Evolutionary conservation across 805 yeast genomes (phyloP).

Genomic region (Metschnikowia matae): DNA sequence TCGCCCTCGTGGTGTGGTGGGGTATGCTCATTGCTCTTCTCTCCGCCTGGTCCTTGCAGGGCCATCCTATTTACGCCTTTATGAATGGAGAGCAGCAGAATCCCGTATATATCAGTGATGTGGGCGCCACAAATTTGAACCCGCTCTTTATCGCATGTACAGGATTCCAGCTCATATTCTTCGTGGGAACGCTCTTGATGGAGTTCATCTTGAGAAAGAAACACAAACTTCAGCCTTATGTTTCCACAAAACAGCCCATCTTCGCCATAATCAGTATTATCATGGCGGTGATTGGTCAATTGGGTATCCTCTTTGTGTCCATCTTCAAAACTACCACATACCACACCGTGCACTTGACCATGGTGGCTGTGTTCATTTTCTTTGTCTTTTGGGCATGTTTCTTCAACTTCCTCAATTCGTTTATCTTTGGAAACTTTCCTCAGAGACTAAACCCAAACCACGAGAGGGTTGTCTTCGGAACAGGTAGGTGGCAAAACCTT

Average conservation of each 20-base stretch:
- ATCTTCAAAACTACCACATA: constrained; percentile 62
- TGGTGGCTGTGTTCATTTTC: constrained; percentile 71
- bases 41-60: constrained; percentile 74
- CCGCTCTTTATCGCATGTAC: constrained; percentile 80
- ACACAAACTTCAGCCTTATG: constrained; percentile 53
- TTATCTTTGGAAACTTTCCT: constrained; percentile 38
- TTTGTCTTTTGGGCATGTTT: constrained; percentile 52
- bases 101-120: constrained; percentile 74
- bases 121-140: constrained; percentile 83
- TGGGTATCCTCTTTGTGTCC: constrained; percentile 71
- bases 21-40: constrained; percentile 84
- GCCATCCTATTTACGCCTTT: constrained; percentile 65
- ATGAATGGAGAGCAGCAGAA: constrained; percentile 39
- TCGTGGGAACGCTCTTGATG: constrained; percentile 55
- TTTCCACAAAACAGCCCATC: constrained; percentile 38
- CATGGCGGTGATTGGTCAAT: constrained; percentile 55
- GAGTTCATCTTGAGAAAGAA: constrained; percentile 60
- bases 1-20: constrained; percentile 75
- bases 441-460: constrained; percentile 35
- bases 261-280: constrained; percentile 41
- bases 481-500: constrained; percentile 32
- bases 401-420: constrained; percentile 35
- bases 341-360: constrained; percentile 57
- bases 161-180: constrained; percentile 73
- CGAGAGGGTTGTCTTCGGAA: constrained; percentile 39